Conservation (phyloP, 2,329 filamentous ascomycete genomes). For the Paecilomyces niveus region DNA sequence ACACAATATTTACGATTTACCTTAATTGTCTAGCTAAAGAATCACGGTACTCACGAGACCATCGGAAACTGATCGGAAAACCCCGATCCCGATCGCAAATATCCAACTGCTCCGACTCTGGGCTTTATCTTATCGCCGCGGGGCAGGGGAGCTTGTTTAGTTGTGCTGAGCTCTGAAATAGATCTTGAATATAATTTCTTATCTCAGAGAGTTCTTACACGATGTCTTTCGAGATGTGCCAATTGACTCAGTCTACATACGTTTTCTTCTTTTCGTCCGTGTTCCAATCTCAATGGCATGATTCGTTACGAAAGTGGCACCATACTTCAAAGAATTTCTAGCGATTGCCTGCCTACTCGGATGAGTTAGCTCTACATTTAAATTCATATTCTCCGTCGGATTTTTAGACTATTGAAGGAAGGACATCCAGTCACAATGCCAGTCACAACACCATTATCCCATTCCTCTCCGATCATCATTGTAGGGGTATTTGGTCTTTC, state of each 20-base stretch:
- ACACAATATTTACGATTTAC: neutral
- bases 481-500: slow-evolving; percentile 47
- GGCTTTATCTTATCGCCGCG: neutral
- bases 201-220: neutral
- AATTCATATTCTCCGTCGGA: too few species aligned
- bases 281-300: neutral
- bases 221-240: neutral
- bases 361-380: too few species aligned
- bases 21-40: neutral
- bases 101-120: neutral
- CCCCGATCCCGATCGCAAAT: neutral
- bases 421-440: too few species aligned
- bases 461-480: slow-evolving; percentile 19
- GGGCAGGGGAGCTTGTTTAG: too few species aligned
- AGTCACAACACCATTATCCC: too few species aligned
- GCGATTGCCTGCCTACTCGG: too few species aligned
- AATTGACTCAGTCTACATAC: too few species aligned
- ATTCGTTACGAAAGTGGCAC: too few species aligned
- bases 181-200: too few species aligned
- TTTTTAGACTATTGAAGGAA: too few species aligned
- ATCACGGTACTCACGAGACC: neutral
- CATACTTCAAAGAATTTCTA: too few species aligned
- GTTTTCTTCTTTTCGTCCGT: neutral
- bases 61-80: neutral
- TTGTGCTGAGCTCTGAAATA: too few species aligned